Evolutionary conservation across 169 alveolate genomes (phyloP).

Genomic region (Plasmodium berghei): DNA sequence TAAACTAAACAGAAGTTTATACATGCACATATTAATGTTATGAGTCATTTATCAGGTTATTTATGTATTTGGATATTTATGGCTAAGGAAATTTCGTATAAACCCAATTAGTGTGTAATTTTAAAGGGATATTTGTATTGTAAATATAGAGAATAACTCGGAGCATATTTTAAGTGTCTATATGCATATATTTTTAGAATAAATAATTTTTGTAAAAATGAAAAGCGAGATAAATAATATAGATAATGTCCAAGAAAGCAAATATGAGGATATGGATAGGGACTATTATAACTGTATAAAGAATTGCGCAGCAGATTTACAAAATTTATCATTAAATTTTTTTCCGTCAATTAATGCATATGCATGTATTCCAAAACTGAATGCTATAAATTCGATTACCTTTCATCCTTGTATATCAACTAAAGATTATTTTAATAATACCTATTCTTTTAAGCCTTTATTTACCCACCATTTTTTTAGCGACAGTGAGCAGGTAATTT

Average conservation of each 20-base stretch:
- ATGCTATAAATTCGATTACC: slow-evolving; percentile 53
- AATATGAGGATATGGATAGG: slow-evolving; percentile 44
- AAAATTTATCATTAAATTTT: slow-evolving; percentile 45
- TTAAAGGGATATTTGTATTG: no score
- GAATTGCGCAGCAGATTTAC: slow-evolving; percentile 54
- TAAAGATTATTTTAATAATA: slow-evolving; percentile 70
- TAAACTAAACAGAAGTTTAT: no score
- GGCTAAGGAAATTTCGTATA: no score
- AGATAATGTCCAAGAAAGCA: slow-evolving; percentile 20
- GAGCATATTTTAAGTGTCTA: no score
- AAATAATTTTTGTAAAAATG: slow-evolving; percentile 11
- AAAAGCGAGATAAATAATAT: slow-evolving; percentile 3
- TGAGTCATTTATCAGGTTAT: not conserved
- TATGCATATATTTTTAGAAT: no score
- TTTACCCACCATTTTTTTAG: slow-evolving; percentile 81
- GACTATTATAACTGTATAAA: slow-evolving; percentile 55
- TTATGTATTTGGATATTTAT: not conserved
- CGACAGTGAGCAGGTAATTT: slow-evolving; percentile 70
- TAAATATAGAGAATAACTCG: no score
- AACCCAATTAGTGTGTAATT: not conserved
- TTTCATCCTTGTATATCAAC: slow-evolving; percentile 81
- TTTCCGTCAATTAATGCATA: slow-evolving; percentile 65
- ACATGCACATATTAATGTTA: not conserved
- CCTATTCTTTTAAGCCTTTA: slow-evolving; percentile 76
- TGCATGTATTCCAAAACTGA: slow-evolving; percentile 56